phyloP scores from a whole-genome alignment of 805 yeast species.

The Yamadazyma kitorensis region DNA sequence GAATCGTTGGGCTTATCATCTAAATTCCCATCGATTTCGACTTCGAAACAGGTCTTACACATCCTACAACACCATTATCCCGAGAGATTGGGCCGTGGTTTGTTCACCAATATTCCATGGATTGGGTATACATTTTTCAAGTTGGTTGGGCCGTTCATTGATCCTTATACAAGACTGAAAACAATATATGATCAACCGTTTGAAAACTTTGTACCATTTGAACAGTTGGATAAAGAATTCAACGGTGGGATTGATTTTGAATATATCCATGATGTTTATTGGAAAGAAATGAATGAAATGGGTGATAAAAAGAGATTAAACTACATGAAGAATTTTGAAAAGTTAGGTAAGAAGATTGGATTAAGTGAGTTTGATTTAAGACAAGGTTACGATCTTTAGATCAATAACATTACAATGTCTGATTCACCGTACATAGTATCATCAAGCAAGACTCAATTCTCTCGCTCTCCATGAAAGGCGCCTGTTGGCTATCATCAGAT shows the following conservation, averaged over 20 bases:
- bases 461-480: no score
- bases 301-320: slow-evolving; percentile 35
- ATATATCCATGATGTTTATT: slow-evolving; percentile 51
- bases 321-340: slow-evolving; percentile 36
- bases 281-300: slow-evolving; percentile 48
- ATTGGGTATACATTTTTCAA: slow-evolving; percentile 55
- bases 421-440: no score
- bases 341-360: slow-evolving; percentile 50
- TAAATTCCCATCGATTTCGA: slow-evolving; percentile 48
- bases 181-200: slow-evolving; percentile 58
- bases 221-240: slow-evolving; percentile 51
- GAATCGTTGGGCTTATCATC: slow-evolving; percentile 33
- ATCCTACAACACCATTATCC: slow-evolving; percentile 59
- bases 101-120: slow-evolving; percentile 57
- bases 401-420: not conserved
- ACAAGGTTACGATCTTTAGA: slow-evolving; percentile 14
- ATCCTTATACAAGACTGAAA: slow-evolving; percentile 57
- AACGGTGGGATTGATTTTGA: slow-evolving; percentile 50
- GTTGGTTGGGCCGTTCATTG: slow-evolving; percentile 55
- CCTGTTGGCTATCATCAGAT: no score
- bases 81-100: slow-evolving; percentile 53
- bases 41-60: slow-evolving; percentile 48
- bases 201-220: slow-evolving; percentile 49
- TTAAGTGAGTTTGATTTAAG: slow-evolving; percentile 54
- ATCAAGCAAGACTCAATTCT: no score